Evolutionary conservation across 257 asterid species (phyloP), one percentile per base, ranked within the genome.

Genomic region (Paraleonurus japonicus): DNA sequence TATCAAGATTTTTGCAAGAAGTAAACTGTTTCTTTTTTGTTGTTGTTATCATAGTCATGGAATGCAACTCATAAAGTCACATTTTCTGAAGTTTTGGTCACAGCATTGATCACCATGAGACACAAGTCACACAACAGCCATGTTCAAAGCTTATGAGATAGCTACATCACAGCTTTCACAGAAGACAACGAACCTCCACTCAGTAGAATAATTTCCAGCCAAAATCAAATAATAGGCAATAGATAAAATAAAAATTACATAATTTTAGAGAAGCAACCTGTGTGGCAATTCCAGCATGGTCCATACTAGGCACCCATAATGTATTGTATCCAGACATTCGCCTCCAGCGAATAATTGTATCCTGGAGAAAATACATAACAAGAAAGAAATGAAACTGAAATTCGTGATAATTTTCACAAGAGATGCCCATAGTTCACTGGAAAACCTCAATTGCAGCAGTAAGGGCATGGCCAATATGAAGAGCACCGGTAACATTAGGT

Each of bases 221-320:
- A 50, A 62, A 48, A 51, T 53, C 57, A 45, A 28, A 60, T 41
- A 16, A 16, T 55, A 47, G 22, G 55, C 26, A 58, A 68, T 30
- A 48, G 54, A 62, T 27, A 47, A n/a, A 37, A 9, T 4, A 27
- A 32, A 17, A 54, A 28, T 23, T 16, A 20, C 45, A 50, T 57
- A 12, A 43, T 32, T 27, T 33, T 28, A 54, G 72, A 72, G 20
- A 20, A 59, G 41, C 15, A 63, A 94, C 99, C 98, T 95, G 99
- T 24, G 99, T 95, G 54, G 99, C 97, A 23, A 95, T 95, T 69
- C 99, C 99, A 73, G 99, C 98, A 78, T 95, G 99, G 79, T 92
- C 99, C 85, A 85, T 89, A 53, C 98, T 95, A 54, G 99, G 99
- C 48, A 92, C 95, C 98, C 99, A 95, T 67, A 89, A 79, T 32